Evolutionary conservation across 495 filamentous ascomycete genomes (phyloP), one percentile per base, ranked within the genome.

Genomic region (Diplogelasinospora grovesii): DNA sequence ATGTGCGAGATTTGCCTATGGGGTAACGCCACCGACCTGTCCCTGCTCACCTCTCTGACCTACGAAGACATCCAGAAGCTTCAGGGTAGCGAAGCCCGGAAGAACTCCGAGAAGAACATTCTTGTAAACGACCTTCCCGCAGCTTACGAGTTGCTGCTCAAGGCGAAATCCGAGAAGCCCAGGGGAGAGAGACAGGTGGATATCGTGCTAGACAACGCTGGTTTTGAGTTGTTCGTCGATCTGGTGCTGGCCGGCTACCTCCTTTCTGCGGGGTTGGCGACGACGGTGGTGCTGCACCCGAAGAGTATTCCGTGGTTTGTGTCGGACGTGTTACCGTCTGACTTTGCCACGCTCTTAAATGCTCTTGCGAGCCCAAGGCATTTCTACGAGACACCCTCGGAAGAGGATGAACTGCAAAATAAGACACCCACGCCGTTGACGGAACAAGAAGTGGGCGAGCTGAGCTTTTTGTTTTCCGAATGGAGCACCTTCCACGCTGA

Each of bases 291-390:
- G n/a, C 75, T 98, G 6, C 88, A 95, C 56, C 86, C 92, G 4
- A 98, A 98, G 63, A 77, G 77, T 23, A 84, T 97, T 36, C 92
- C 92, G 0, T 98, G 92, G 92, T 98, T 97, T 50, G 92, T 98
- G 31, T 95, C 87, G 0, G 92, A 98, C 51, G 92, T 97, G 9
- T 61, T 94, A 8, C 86, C 89, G 0, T 71, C 63, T 18, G 92
- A 98, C 54, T 95, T 98, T 49, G 72, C 68, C 0, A 77, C 83
- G 37, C 73, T 98, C 4, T 75, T 97, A 15, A 76, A 73, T 36
- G 82, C 81, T 3, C 73, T 97, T n/a, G 73, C 78, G 4, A 70
- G 79, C 43, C 84, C 92, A 0, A 74, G 80, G 49, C 29, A 60
- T 4, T 95, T 95, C 66, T 96, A 89, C 59, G 66, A 74, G 34